These are phyloP conservation scores for Neonectria hederae DNA, from an alignment of 2,329 filamentous ascomycete species.

Conservation along the genomic window DNA sequence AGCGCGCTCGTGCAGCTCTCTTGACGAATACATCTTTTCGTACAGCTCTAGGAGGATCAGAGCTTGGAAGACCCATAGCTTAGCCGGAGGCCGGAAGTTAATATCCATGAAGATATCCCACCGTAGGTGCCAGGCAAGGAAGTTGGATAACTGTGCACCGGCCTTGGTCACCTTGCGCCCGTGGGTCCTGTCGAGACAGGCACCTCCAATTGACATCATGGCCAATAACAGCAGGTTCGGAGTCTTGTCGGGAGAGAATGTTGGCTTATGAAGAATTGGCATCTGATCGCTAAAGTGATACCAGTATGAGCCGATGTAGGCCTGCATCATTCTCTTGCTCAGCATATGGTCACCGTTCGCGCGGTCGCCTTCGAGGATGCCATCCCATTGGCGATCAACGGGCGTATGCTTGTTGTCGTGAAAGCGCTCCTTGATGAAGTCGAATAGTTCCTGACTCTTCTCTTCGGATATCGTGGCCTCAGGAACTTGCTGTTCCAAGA, in stretches of 20 bases:
- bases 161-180: constrained; percentile 76
- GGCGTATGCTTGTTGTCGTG: constrained; percentile 81
- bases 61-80: constrained; percentile 95
- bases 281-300: constrained; percentile 92
- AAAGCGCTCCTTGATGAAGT: constrained; percentile 83
- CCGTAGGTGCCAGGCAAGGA: constrained; percentile 90
- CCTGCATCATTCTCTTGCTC: constrained; percentile 94
- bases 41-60: constrained; percentile 89
- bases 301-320: constrained; percentile 94
- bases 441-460: constrained; percentile 84
- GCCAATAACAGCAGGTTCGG: constrained; percentile 85
- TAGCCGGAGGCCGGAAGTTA: constrained; percentile 90
- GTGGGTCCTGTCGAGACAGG: constrained; percentile 85
- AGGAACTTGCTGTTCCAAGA: constrained; percentile 81
- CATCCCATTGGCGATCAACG: constrained; percentile 77
- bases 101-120: constrained; percentile 96
- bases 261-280: constrained; percentile 93
- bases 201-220: constrained; percentile 92
- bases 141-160: constrained; percentile 86
- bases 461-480: constrained; percentile 86
- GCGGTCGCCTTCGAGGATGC: constrained; percentile 81
- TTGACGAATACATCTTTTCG: constrained; percentile 97
- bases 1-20: constrained; percentile 89
- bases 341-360: constrained; percentile 72
- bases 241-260: constrained; percentile 87